These are phyloP conservation scores for Oryza brachyantha DNA, from an alignment of 176 grass and related monocot species.

Conservation along the genomic window DNA sequence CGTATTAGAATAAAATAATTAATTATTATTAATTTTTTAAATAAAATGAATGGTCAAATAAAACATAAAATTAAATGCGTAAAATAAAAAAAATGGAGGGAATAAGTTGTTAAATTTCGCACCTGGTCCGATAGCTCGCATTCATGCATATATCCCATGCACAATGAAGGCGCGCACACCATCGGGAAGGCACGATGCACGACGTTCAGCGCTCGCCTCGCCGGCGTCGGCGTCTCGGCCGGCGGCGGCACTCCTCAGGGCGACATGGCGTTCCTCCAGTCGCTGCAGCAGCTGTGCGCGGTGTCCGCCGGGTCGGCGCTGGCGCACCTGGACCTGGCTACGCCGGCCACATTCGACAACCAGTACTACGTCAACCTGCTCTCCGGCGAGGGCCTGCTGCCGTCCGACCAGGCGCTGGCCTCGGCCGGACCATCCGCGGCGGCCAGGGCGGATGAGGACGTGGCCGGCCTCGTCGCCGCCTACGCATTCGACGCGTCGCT, in stretches of 20 bases:
- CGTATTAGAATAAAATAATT: no score
- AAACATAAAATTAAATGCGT: no score
- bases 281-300: conserved; percentile 76
- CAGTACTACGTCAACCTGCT: conserved; percentile 96
- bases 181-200: conserved; percentile 86
- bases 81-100: no score
- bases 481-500: conserved; percentile 60
- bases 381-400: conserved; percentile 76
- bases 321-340: conserved; percentile 76
- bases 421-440: background rate
- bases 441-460: conserved; percentile 16
- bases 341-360: conserved; percentile 85
- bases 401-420: conserved; percentile 68
- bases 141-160: background rate
- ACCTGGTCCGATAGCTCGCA: background rate
- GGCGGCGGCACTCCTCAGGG: background rate
- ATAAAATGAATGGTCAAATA: no score
- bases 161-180: conserved; percentile 62
- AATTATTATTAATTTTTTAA: no score
- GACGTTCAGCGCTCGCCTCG: conserved; percentile 65
- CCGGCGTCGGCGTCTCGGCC: background rate
- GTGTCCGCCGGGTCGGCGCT: conserved; percentile 51
- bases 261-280: conserved; percentile 57
- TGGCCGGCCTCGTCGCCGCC: conserved; percentile 46
- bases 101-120: no score